Conservation (phyloP, 2,329 filamentous ascomycete species). For the Alternaria metachromatica region DNA sequence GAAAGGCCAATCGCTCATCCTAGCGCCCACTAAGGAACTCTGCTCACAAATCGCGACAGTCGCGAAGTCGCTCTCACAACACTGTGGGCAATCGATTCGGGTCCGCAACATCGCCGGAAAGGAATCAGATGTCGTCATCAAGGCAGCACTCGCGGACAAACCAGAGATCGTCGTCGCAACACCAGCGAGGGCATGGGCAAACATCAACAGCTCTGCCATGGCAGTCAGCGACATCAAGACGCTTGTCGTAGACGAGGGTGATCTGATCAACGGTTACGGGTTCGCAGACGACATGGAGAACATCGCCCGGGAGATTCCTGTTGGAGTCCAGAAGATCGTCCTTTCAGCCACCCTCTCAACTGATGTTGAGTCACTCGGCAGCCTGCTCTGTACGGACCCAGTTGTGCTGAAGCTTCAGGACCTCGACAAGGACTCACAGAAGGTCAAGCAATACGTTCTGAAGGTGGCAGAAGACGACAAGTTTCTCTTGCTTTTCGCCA, state of each 20-base stretch:
- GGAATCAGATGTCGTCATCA: constrained; percentile 85
- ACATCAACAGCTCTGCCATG: constrained; percentile 75
- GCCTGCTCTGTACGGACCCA: constrained; percentile 83
- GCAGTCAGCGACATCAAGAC: constrained; percentile 72
- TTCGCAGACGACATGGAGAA: constrained; percentile 89
- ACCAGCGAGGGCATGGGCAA: constrained; percentile 80
- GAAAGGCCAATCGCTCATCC: constrained; percentile 82
- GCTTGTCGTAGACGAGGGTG: constrained; percentile 90
- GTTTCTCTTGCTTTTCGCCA: constrained; percentile 88
- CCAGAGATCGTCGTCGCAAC: constrained; percentile 93
- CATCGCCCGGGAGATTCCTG: constrained; percentile 78
- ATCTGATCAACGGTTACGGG: constrained; percentile 90
- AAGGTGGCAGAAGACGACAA: constrained; percentile 98
- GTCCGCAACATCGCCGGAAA: constrained; percentile 89
- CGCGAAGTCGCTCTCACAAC: constrained; percentile 77
- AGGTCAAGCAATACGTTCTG: constrained; percentile 85
- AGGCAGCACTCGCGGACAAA: constrained; percentile 80
- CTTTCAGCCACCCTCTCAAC: constrained; percentile 92
- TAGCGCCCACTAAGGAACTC: constrained; percentile 93
- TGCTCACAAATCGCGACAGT: constrained; percentile 87
- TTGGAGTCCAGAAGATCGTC: constrained; percentile 86
- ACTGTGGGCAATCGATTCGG: constrained; percentile 83
- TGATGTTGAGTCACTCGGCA: constrained; percentile 85
- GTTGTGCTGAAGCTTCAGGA: constrained; percentile 83
- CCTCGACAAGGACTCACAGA: constrained; percentile 75